phyloP scores from a whole-genome alignment of 116 monocot genomes.

The Trichopus zeylanicus region DNA sequence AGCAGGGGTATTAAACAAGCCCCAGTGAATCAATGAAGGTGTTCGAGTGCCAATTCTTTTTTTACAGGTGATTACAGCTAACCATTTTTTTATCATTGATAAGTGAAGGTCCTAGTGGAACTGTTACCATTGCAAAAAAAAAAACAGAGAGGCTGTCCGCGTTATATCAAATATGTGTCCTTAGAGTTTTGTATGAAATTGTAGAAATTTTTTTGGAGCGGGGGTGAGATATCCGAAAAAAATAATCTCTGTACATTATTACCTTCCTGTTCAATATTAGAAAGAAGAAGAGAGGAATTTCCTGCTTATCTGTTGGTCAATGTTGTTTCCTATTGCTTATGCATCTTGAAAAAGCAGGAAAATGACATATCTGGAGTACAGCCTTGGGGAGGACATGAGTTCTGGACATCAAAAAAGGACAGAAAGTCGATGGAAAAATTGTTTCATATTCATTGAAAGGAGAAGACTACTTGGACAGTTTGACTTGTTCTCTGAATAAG shows the following conservation, averaged over 20 bases:
- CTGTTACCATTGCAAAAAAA: too few species aligned
- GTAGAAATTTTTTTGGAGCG: not conserved
- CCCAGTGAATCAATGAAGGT: not conserved
- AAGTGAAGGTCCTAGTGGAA: too few species aligned
- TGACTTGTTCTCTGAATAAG: not conserved
- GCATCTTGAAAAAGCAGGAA: constrained; percentile 8
- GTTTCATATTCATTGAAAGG: constrained; percentile 2
- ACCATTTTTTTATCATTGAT: too few species aligned
- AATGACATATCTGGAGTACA: constrained; percentile 21
- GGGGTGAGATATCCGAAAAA: too few species aligned
- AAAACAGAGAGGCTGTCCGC: too few species aligned
- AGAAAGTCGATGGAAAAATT: not conserved
- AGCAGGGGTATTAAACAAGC: constrained; percentile 1
- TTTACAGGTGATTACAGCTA: not conserved
- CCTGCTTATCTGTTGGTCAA: not conserved
- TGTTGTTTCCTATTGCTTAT: constrained; percentile 7
- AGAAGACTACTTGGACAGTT: not conserved
- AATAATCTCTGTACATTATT: constrained; percentile 23
- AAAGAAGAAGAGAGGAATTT: not conserved
- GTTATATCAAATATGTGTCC: not conserved
- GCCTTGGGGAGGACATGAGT: constrained; percentile 15
- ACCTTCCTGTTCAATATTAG: constrained; percentile 16
- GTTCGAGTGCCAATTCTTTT: not conserved
- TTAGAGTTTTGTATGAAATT: not conserved
- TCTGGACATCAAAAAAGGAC: constrained; percentile 13